Evolutionary conservation across 148 eudicot genomes (phyloP).

Genomic region (Vaccinium corymbosum): DNA sequence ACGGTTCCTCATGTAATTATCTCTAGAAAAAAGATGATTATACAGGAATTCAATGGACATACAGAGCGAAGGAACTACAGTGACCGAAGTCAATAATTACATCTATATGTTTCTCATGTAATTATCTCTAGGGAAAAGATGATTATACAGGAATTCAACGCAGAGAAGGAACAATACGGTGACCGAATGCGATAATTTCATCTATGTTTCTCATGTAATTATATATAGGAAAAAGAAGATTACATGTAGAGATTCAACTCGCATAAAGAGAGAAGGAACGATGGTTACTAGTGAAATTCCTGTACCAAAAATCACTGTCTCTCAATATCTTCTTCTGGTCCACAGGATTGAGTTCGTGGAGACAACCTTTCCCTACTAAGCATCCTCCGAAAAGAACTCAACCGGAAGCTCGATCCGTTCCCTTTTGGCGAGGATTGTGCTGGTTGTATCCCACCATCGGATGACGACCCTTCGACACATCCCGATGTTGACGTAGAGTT

Average conservation of each 20-base stretch:
- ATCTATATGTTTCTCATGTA: not conserved
- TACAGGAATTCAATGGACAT: no score
- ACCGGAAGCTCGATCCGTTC: conserved; percentile 36
- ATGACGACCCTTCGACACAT: conserved; percentile 23
- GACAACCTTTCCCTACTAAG: conserved; percentile 46
- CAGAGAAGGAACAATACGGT: no score
- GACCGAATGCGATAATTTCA: not conserved
- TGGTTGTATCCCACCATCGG: conserved; percentile 13
- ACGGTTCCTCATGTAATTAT: no score
- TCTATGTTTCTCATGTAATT: not conserved
- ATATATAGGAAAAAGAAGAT: not conserved
- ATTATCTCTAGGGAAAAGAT: no score
- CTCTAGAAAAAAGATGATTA: no score
- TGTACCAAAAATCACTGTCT: conserved; percentile 28
- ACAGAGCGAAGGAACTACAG: no score
- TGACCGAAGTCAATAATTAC: not conserved
- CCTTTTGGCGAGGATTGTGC: conserved; percentile 22
- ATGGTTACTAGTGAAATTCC: not conserved
- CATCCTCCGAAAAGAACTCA: conserved; percentile 54
- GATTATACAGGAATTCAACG: no score
- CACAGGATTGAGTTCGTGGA: conserved; percentile 24
- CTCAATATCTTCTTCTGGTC: conserved; percentile 39
- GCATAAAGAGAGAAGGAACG: not conserved
- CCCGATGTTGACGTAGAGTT: not conserved
- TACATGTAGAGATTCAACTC: not conserved